phyloP scores from a whole-genome alignment of 331 rosid species.

The Erythrophleum ivorense region DNA sequence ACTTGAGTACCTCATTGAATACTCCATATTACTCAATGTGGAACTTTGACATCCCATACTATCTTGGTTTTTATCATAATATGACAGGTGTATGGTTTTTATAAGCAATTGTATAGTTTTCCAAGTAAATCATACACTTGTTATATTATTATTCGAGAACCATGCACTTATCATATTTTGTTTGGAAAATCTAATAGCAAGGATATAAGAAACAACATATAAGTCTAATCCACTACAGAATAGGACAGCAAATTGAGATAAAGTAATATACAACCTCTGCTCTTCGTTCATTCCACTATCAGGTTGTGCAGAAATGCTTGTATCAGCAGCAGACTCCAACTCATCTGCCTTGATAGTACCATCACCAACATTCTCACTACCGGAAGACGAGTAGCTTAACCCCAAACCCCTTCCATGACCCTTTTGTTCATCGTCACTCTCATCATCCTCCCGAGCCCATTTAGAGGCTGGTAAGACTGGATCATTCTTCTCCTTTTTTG shows the following conservation, averaged over 20 bases:
- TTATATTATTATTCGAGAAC: too few species aligned
- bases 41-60: too few species aligned
- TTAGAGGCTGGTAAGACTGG: constrained; percentile 90
- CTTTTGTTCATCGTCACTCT: constrained; percentile 87
- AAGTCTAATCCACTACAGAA: neutral
- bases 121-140: too few species aligned
- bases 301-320: constrained; percentile 59
- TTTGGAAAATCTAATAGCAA: too few species aligned
- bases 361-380: constrained; percentile 93
- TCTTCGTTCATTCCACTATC: constrained; percentile 94
- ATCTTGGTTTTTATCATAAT: too few species aligned
- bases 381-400: constrained; percentile 92
- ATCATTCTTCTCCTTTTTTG: constrained; percentile 79
- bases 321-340: constrained; percentile 69
- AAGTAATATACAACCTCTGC: constrained; percentile 67
- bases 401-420: constrained; percentile 70
- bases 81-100: too few species aligned
- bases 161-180: too few species aligned
- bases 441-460: constrained; percentile 99
- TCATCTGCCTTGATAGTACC: constrained; percentile 70
- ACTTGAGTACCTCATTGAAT: too few species aligned
- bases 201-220: too few species aligned
- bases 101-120: too few species aligned
- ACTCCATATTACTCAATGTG: too few species aligned
- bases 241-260: constrained; percentile 28